Conservation (phyloP, 768 basidiomycete genomes). For the Collybiopsis confluens region DNA sequence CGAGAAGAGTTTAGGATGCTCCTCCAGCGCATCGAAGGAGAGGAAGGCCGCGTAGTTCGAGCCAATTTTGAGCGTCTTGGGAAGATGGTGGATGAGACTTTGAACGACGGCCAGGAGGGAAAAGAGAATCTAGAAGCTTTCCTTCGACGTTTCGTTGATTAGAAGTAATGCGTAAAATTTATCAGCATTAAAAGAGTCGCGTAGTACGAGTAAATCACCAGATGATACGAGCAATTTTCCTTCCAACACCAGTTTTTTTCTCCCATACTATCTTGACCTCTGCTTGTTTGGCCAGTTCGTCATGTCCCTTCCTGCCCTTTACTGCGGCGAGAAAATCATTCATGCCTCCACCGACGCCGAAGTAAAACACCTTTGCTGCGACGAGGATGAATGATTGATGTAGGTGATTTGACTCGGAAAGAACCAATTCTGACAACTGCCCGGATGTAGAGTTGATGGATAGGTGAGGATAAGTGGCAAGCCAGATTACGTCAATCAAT, state of each 20-base stretch:
- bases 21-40: neutral
- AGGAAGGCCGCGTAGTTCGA: neutral
- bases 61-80: conserved; percentile 3
- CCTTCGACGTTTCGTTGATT: neutral
- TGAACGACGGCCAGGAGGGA: neutral
- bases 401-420: neutral
- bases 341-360: conserved; percentile 91
- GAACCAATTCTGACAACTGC: neutral
- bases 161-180: neutral
- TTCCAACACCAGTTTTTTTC: conserved; percentile 61
- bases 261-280: conserved; percentile 62
- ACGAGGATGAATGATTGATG: conserved; percentile 54
- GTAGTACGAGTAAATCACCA: conserved; percentile 34
- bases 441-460: neutral
- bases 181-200: neutral
- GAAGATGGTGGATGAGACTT: neutral
- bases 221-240: conserved; percentile 60
- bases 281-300: neutral
- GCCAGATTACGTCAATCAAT: conserved; percentile 50
- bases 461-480: conserved; percentile 23
- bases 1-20: neutral
- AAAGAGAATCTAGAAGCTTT: conserved; percentile 4
- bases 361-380: conserved; percentile 90
- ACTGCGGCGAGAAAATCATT: conserved; percentile 65
- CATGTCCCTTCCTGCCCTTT: conserved; percentile 14